Evolutionary conservation across 768 basidiomycete species (phyloP).

Genomic region (Boletales sp.): DNA sequence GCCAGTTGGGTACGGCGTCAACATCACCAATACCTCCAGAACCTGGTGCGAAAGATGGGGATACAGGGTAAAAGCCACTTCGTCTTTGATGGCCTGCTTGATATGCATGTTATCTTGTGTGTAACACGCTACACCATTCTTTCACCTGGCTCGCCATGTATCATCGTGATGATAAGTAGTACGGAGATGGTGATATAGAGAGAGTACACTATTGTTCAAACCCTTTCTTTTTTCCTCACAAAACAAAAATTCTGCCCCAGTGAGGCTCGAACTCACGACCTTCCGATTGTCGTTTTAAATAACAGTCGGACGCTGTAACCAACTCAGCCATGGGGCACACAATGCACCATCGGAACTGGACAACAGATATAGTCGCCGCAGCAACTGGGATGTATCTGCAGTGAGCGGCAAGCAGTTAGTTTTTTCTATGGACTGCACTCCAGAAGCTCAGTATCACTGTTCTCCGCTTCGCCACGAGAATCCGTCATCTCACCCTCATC

Average conservation of each 20-base stretch:
- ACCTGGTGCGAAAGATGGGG: slow-evolving; percentile 67
- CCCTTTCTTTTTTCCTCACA: no score
- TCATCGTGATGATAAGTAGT: slow-evolving; percentile 1
- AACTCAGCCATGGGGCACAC: slow-evolving; percentile 50
- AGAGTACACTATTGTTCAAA: not conserved
- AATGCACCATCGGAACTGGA: no score
- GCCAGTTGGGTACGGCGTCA: slow-evolving; percentile 32
- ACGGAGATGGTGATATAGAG: not conserved
- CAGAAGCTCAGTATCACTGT: not conserved
- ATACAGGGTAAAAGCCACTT: slow-evolving; percentile 52
- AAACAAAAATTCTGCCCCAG: slow-evolving; percentile 38
- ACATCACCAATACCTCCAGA: slow-evolving; percentile 51
- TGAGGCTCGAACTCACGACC: slow-evolving; percentile 54
- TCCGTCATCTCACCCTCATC: not conserved
- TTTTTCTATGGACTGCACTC: not conserved
- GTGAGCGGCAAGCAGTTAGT: no score
- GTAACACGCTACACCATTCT: slow-evolving; percentile 6
- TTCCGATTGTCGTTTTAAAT: slow-evolving; percentile 34
- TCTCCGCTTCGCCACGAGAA: not conserved
- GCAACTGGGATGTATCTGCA: no score
- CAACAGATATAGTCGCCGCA: no score
- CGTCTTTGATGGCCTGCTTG: not conserved
- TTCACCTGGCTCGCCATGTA: slow-evolving; percentile 5
- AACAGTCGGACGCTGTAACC: slow-evolving; percentile 52
- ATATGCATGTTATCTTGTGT: slow-evolving; percentile 2